Evolutionary conservation across 2,329 filamentous ascomycete species (phyloP).

Genomic region (Microsporum ferrugineum): DNA sequence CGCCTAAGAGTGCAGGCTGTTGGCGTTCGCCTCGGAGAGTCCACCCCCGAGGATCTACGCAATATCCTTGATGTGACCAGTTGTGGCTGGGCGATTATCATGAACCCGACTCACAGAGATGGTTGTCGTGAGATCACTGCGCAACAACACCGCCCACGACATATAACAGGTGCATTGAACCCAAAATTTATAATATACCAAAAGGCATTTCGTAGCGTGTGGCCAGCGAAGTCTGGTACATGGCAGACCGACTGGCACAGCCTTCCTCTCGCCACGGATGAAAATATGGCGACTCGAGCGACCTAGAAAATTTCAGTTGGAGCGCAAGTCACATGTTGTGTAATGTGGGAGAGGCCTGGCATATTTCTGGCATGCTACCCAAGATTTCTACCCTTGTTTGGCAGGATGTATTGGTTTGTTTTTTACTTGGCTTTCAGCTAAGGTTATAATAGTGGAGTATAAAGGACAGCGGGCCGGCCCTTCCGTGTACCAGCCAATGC

Average conservation of each 20-base stretch:
- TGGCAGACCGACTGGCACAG: slow-evolving; percentile 1
- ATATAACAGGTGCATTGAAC: not conserved
- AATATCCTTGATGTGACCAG: not conserved
- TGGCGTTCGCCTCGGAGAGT: not conserved
- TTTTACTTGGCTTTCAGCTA: no score
- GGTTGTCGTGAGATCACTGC: not conserved
- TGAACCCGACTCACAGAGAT: not conserved
- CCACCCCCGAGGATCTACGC: not conserved
- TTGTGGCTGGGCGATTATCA: not conserved
- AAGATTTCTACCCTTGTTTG: no score
- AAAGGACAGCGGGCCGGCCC: not conserved
- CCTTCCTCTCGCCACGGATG: not conserved
- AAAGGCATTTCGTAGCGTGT: not conserved
- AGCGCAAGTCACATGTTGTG: no score
- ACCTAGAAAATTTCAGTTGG: not conserved
- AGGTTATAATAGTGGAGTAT: no score
- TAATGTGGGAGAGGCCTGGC: not conserved
- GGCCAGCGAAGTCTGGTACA: not conserved
- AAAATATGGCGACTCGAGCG: not conserved
- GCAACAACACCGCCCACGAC: not conserved
- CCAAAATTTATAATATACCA: not conserved
- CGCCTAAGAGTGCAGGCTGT: not conserved
- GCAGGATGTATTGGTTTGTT: no score
- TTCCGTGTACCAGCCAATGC: not conserved
- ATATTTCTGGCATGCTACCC: not conserved